Evolutionary conservation across 2,329 filamentous ascomycete species (phyloP).

Genomic region (Madurella fahalii): DNA sequence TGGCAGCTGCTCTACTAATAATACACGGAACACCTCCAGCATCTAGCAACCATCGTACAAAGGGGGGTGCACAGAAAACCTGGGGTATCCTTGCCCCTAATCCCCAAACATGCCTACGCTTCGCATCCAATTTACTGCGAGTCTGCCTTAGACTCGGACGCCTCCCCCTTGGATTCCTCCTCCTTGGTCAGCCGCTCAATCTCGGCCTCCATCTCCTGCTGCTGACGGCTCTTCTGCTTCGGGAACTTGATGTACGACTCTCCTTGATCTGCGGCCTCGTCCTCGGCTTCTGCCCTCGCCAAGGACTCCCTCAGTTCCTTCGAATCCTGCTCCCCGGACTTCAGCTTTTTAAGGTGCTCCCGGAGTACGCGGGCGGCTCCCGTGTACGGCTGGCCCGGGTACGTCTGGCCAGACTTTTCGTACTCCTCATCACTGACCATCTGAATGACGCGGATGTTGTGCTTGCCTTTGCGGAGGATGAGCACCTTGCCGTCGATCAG

Average conservation of each 20-base stretch:
- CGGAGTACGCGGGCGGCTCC: constrained; percentile 45
- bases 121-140: too few relatives aligned
- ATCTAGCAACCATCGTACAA: background rate
- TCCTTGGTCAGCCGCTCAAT: constrained; percentile 18
- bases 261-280: background rate
- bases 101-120: too few relatives aligned
- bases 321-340: constrained; percentile 28
- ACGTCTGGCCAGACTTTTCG: constrained; percentile 43
- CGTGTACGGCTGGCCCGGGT: constrained; percentile 50
- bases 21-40: background rate
- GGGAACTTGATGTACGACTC: constrained; percentile 24
- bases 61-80: background rate
- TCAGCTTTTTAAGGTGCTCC: constrained; percentile 33
- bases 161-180: background rate
- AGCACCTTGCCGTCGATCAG: constrained; percentile 57
- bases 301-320: constrained; percentile 26
- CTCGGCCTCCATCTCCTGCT: constrained; percentile 21
- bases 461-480: constrained; percentile 60
- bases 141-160: too few relatives aligned
- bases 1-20: background rate
- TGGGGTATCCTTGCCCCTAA: background rate
- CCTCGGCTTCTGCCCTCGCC: background rate
- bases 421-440: constrained; percentile 55
- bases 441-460: constrained; percentile 59
- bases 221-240: constrained; percentile 20